Evolutionary conservation across 352 stramenopile species (phyloP), one percentile per base, ranked within the genome.

Genomic region (Pythium plurisporium): DNA sequence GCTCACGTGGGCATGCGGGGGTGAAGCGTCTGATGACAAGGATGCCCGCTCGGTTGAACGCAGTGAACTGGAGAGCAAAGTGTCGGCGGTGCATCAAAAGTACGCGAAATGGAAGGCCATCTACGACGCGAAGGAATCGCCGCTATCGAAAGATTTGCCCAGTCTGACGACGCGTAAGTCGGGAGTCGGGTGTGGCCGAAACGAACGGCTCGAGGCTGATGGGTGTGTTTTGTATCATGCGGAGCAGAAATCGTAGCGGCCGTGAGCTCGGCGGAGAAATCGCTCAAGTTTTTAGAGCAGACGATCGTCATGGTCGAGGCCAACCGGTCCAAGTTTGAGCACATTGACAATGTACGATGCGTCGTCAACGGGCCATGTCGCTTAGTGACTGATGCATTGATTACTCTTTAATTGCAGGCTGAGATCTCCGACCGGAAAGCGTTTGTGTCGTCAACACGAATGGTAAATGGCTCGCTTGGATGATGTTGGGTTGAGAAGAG

Each of bases 251-350:
- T 92, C 42, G 58, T 74, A 26, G 60, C 57, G 19, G 75, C 74
- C 1, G 62, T 93, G 22, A 54, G 59, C 1, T 70, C 76, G 6
- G 78, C 82, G 0, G 76, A 91, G 55, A 87, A 89, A 55, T 90
- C 82, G 30, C 49, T 91, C 53, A 83, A 86, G 56, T 93, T 93
- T 53, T 50, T 93, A 12, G 82, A 93, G 49, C 78, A 93, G 49
- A 93, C 78, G 7, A 89, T 93, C 57, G 78, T 86, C 48, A 86
- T 85, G 69, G 82, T 93, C 42, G 80, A 91, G 42, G 75, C 76
- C 43, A 89, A 93, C 61, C 74, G 82, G 50, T 68, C 73, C 55
- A 89, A 87, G 62, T 93, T 89, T 43, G 76, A 85, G 43, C 82
- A 93, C 69, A 93, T 93, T 64, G 82, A 89, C 50, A 73, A 70